Evolutionary conservation across 345 rosid species (phyloP).

Genomic region (Turritis glabra): DNA sequence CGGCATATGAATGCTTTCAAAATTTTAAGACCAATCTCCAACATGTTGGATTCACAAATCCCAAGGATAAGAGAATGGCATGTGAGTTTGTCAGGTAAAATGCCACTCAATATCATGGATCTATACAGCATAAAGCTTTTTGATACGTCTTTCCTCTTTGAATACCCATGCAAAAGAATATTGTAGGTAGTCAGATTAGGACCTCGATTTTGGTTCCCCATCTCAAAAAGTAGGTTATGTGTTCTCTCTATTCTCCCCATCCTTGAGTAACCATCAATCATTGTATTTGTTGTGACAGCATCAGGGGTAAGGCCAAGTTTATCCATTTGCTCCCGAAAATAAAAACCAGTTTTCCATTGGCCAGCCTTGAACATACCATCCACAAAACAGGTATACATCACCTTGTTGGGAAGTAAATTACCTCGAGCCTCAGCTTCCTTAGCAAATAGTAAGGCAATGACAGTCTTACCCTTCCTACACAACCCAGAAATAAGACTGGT

Average conservation of each 20-base stretch:
- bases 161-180: slow-evolving; percentile 74
- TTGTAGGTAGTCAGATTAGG: slow-evolving; percentile 74
- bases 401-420: slow-evolving; percentile 44
- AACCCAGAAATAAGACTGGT: slow-evolving; percentile 67
- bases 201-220: slow-evolving; percentile 39
- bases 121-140: slow-evolving; percentile 52
- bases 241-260: slow-evolving; percentile 58
- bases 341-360: slow-evolving; percentile 54
- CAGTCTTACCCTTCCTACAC: slow-evolving; percentile 66
- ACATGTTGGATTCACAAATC: slow-evolving; percentile 57
- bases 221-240: slow-evolving; percentile 43
- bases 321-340: slow-evolving; percentile 52
- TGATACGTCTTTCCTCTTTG: slow-evolving; percentile 56
- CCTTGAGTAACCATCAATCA: slow-evolving; percentile 61
- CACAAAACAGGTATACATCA: slow-evolving; percentile 60
- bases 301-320: slow-evolving; percentile 52
- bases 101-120: slow-evolving; percentile 47
- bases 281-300: slow-evolving; percentile 53
- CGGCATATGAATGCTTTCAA: slow-evolving; percentile 56
- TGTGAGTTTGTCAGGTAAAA: slow-evolving; percentile 61
- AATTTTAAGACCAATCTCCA: slow-evolving; percentile 63
- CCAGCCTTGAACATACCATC: slow-evolving; percentile 78
- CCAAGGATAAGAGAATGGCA: slow-evolving; percentile 73
- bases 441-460: slow-evolving; percentile 63
- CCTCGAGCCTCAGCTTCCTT: slow-evolving; percentile 52